Evolutionary conservation across 768 basidiomycete species (phyloP), one percentile per base, ranked within the genome.

Genomic region (Exsudoporus frostii): DNA sequence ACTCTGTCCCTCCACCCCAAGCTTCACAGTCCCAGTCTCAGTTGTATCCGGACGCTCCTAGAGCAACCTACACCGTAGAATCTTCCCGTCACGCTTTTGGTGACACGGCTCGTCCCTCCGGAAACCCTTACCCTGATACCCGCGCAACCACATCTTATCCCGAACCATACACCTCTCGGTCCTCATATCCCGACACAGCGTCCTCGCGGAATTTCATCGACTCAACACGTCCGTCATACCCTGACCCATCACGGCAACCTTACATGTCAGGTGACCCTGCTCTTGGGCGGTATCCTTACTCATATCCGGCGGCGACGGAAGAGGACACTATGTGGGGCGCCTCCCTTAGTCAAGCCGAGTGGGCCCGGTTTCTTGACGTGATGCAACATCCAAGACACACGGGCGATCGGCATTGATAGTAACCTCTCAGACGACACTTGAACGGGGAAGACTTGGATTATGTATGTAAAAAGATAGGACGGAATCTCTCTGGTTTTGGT

Each of bases 301-400:
- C 77, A 32, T 79, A 82, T 50, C 77, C 81, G 25, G 42, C 65
- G 32, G 41, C 60, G 37, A 77, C 80, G 41, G 85, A 85, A 53
- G 84, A 86, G 57, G 72, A 76, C 34, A 75, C 75, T 30, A 84
- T 89, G 76, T 91, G 88, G 88, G 87, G 87, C 39, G 79, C 87
- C 15, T 79, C 84, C 34, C 86, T 91, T 63, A 87, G 82, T 51
- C 84, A 87, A 58, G 82, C 83, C 37, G 89, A 90, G 69, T 90
- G 89, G 85, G 76, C 73, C 37, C 75, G 76, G 53, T 80, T 82
- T 64, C 70, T 90, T 69, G 84, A 88, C 54, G 84, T 79, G 41
- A 76, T 88, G 70, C 77, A 83, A 63, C 79, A 81, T 15, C 68
- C 75, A 50, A 52, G 66, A 51, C 65, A 65, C 54, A 50, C 63